A percentile compares a stretch with the other conserved stretches of the same genome.
Conservation (phyloP, 1,284 basidiomycete species). For the Pseudozyma thailandica region DNA sequence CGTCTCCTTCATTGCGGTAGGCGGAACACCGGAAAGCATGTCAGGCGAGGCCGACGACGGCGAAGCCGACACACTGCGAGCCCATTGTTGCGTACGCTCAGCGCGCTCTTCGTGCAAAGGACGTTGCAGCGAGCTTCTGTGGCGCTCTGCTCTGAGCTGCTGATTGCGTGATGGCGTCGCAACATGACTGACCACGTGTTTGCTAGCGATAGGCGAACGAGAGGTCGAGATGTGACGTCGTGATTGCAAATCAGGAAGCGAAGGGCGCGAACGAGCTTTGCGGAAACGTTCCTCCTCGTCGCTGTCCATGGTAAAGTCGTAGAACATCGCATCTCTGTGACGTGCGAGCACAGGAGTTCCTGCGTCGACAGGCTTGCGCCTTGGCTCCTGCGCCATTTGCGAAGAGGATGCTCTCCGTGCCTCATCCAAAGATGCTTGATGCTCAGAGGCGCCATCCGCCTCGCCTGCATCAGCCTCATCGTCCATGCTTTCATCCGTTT, state of each 20-base stretch:
- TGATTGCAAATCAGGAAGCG: conserved; percentile 16
- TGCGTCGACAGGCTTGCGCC: conserved; percentile 9
- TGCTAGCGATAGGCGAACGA: conserved; percentile 2
- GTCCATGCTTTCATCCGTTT: neutral
- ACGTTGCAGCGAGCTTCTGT: neutral
- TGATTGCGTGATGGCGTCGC: conserved; percentile 20
- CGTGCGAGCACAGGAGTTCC: conserved; percentile 33
- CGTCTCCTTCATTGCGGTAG: conserved; percentile 9
- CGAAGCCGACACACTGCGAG: conserved; percentile 23
- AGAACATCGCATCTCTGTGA: conserved; percentile 38
- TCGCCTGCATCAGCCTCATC: neutral
- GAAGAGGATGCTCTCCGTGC: neutral
- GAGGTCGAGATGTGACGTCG: neutral
- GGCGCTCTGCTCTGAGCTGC: neutral
- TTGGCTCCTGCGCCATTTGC: neutral
- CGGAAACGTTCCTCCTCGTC: conserved; percentile 39
- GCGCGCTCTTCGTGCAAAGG: conserved; percentile 6
- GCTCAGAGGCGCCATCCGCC: neutral
- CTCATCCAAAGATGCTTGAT: neutral
- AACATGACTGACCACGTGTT: conserved; percentile 14
- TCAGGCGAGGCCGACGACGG: conserved; percentile 14
- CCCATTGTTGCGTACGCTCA: conserved; percentile 18
- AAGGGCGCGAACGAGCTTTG: conserved; percentile 27
- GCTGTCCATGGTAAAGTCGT: conserved; percentile 47
- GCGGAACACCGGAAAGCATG: neutral